phyloP scores from a whole-genome alignment of 352 stramenopile genomes.

The Pythium biforme region DNA sequence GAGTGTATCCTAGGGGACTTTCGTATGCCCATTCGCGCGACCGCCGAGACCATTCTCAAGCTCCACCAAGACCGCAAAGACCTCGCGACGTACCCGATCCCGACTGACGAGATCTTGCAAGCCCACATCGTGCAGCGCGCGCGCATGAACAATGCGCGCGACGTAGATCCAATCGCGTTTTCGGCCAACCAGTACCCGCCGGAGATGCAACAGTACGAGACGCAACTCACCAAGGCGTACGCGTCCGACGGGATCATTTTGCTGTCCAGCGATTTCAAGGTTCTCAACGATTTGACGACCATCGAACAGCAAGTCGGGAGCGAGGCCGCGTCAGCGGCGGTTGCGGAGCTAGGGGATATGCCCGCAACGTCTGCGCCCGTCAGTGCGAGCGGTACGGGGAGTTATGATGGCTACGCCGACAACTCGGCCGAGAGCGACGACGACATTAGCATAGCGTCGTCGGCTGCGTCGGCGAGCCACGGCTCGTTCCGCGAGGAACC shows the following conservation, averaged over 20 bases:
- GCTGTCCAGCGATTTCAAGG: conserved; percentile 8
- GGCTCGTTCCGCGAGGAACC: not conserved
- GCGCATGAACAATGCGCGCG: conserved; percentile 9
- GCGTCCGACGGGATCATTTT: conserved; percentile 12
- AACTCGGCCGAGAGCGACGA: not conserved
- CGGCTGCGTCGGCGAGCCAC: not conserved
- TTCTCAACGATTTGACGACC: conserved; percentile 9
- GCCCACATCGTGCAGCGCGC: conserved; percentile 8
- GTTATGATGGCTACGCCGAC: not conserved
- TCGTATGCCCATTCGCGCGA: conserved; percentile 11
- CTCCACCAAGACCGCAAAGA: conserved; percentile 14
- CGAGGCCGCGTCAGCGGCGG: conserved; percentile 12
- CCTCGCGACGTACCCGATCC: not conserved
- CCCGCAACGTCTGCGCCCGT: not conserved
- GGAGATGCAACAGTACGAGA: conserved; percentile 21
- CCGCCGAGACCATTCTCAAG: conserved; percentile 19
- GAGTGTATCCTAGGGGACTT: conserved; percentile 15
- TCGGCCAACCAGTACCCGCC: not conserved
- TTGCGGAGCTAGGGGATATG: conserved; percentile 2
- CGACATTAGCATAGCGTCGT: not conserved
- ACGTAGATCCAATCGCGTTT: conserved; percentile 14
- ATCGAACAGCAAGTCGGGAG: conserved; percentile 13
- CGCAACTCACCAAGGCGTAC: conserved; percentile 16
- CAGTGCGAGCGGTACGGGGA: not conserved
- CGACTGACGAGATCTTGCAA: conserved; percentile 3